Base-by-base conservation (phyloP, 768 basidiomycete species). In the Tephrocybe sp. region DNA sequence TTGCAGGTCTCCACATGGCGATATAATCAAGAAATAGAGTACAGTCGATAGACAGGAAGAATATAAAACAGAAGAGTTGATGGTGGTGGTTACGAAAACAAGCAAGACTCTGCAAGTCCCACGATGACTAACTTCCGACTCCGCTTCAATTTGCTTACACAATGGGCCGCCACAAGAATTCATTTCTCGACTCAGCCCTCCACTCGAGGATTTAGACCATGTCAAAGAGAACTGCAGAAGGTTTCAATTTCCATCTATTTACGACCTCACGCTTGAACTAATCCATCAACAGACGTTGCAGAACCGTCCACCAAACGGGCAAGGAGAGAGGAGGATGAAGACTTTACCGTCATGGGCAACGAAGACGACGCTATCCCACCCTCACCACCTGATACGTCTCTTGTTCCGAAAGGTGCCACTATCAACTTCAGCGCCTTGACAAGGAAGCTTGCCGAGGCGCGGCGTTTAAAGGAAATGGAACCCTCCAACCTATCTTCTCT, bases 361-460 rank as follows among this genome's bases (percentile, higher is more conserved):
- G 79, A 82, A 54, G 82, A 84, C 51, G 74, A 80, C 50, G 77
- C 73, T 11, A 76, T 79, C 40, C 75, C 77, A 2, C 75, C 76
- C 45, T 79, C 79, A 9, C 77, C 77, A 29, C 77, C 79, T 5
- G 78, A 78, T 51, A 69, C 69, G 15, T 68, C 74, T 44, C 64
- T 88, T 34, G 73, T 91, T 15, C 86, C 88, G 19, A 78, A 79
- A 13, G 74, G 78, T 24, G 84, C 86, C 19, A 92, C 86, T n/a
- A 93, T 93, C 64, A 93, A 93, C 57, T 83, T 93, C 65, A 87
- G 83, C 59, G 90, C 88, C 1, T 71, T 93, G 33, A 88, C 87
- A 2, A 83, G 90, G 57, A 91, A 86, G 59, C 73, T 91, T 16
- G 86, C 85, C 1, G 77, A 86, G 59, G 77, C 81, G 18, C 78